Percentiles rank a stretch among this genome's conserved stretches.
Conservation (phyloP, 2,329 filamentous ascomycete genomes). For the Aspergillus uvarum region DNA sequence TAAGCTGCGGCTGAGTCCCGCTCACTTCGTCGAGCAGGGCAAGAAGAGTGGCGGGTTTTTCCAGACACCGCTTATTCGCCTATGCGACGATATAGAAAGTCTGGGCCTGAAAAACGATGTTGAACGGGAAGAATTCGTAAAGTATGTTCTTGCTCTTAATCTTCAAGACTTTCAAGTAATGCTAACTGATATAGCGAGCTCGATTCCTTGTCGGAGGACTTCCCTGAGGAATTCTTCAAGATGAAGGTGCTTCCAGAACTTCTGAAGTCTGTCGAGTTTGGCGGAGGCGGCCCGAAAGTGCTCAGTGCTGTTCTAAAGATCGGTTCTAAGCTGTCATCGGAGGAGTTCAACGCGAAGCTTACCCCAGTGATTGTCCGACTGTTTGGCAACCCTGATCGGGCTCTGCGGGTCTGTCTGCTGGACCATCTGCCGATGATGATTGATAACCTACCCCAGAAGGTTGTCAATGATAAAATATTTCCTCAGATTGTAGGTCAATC, state of each 20-base stretch:
- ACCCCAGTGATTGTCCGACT: slow-evolving; percentile 83
- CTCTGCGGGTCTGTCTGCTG: slow-evolving; percentile 83
- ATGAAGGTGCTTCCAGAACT: slow-evolving; percentile 94
- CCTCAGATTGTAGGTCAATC: slow-evolving; percentile 72
- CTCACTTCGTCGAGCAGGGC: slow-evolving; percentile 87
- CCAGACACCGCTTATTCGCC: slow-evolving; percentile 84
- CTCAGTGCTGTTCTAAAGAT: slow-evolving; percentile 89
- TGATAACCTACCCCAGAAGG: slow-evolving; percentile 79
- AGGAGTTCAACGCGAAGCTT: slow-evolving; percentile 83
- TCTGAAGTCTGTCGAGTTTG: slow-evolving; percentile 98
- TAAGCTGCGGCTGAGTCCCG: slow-evolving; percentile 79
- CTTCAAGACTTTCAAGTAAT: background rate
- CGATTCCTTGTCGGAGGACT: slow-evolving; percentile 84
- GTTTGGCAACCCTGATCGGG: slow-evolving; percentile 88
- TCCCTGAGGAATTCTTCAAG: slow-evolving; percentile 97
- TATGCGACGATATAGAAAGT: slow-evolving; percentile 91
- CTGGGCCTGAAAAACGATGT: slow-evolving; percentile 81
- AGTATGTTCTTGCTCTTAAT: slow-evolving; percentile 47
- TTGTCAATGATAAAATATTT: slow-evolving; percentile 95
- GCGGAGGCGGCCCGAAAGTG: slow-evolving; percentile 89
- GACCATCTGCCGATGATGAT: slow-evolving; percentile 91
- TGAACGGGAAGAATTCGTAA: slow-evolving; percentile 81
- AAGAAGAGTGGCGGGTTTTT: slow-evolving; percentile 82
- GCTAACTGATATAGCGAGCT: slow-evolving; percentile 59
- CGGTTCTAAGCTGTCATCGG: slow-evolving; percentile 76